Base-by-base conservation (phyloP, 1,284 basidiomycete genomes). In the Ganoderma boninense region DNA sequence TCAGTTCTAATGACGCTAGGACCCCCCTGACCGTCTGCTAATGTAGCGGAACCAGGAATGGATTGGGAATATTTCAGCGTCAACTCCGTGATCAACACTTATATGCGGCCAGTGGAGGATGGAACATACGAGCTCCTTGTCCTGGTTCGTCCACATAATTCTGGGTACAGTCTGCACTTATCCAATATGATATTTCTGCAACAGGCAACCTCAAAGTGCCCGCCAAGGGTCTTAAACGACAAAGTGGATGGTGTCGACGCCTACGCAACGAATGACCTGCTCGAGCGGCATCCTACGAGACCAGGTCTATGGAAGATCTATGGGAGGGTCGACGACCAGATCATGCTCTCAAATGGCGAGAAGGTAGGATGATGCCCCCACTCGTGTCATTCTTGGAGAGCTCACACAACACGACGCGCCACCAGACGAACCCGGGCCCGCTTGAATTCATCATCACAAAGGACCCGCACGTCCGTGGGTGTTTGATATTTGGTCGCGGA, bases 401-500 rank as follows among this genome's bases (percentile, higher is more conserved):
- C 35, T 44, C 16, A 62, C n/a, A 38, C 10, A 38, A 10, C 2
- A 20, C 18, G n/a, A 23, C 20, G 6, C 26, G 5, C 4, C 20
- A 44, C 10, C 11, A 84, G 73, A 74, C 73, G 0, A 74, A 74
- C 29, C 73, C 73, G 11, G 40, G 70, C 10, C 73, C 73, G 6
- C 67, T 74, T 2, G 76, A 79, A 69, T 4, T 81, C 82, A 23
- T 73, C 82, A 46, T 76, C 70, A 67, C 66, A 26, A 78, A 79
- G 29, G 77, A 84, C 73, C 75, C 83, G 4, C 68, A 78, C 57
- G 76, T 87, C 16, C 64, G 74, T 14, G 54, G 74, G 23, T 77
- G 78, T 14, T 59, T 83, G 4, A 78, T 84, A 75, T 80, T 87
- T 69, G 86, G 86, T 0, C 77, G 81, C 2, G 83, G 83, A 6